Conservation (phyloP, 371 early-diverging fungal genomes). For the Mortierella sp. region DNA sequence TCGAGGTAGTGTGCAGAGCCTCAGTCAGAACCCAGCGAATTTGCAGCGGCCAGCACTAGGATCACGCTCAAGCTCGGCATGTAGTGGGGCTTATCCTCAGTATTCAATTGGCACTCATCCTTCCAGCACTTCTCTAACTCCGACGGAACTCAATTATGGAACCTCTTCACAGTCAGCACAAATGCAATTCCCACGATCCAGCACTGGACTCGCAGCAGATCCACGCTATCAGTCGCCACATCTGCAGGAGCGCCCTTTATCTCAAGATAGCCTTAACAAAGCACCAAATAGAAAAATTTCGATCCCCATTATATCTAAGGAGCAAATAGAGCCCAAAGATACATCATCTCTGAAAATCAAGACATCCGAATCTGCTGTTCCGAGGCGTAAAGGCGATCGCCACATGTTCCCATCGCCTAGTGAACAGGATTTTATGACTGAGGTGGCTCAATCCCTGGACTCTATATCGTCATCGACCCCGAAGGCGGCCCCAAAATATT, state of each 20-base stretch:
- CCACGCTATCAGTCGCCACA: slow-evolving; percentile 27
- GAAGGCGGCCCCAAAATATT: slow-evolving; percentile 16
- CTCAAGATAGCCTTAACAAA: slow-evolving; percentile 22
- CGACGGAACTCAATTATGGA: slow-evolving; percentile 22
- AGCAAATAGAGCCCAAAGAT: slow-evolving; percentile 12
- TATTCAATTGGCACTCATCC: slow-evolving; percentile 22
- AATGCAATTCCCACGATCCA: slow-evolving; percentile 8
- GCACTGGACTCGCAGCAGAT: slow-evolving; percentile 11
- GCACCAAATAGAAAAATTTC: slow-evolving; percentile 33
- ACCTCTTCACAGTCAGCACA: slow-evolving; percentile 17
- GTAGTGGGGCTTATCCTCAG: slow-evolving; percentile 28
- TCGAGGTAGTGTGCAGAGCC: slow-evolving; percentile 42
- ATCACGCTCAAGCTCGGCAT: slow-evolving; percentile 48
- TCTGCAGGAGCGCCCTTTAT: slow-evolving; percentile 33
- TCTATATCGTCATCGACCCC: slow-evolving; percentile 24
- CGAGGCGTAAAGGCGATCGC: slow-evolving; percentile 24
- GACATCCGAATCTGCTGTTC: slow-evolving; percentile 24
- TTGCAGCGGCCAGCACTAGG: slow-evolving; percentile 36
- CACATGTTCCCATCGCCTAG: slow-evolving; percentile 21
- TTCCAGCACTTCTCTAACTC: slow-evolving; percentile 25
- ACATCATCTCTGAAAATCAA: slow-evolving; percentile 14
- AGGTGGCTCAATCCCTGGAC: slow-evolving; percentile 31
- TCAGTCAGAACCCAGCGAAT: slow-evolving; percentile 13
- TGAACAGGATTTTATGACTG: slow-evolving; percentile 37
- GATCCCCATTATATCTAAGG: slow-evolving; percentile 12